Evolutionary conservation across 2,329 filamentous ascomycete species (phyloP).

Genomic region (Botrytis paeoniae): DNA sequence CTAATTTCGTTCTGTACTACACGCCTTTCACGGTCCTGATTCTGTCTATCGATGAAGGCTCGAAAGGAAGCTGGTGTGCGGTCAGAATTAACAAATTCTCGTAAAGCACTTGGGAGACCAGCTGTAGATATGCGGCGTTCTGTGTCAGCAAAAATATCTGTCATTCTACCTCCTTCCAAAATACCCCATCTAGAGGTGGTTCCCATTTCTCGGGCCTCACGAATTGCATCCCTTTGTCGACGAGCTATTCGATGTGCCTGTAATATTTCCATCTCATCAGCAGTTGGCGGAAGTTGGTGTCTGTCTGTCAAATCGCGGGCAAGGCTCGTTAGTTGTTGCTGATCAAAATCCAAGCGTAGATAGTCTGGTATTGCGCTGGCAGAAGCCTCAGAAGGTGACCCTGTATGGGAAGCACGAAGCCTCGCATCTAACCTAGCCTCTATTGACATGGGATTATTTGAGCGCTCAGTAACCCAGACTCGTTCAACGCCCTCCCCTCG

Average conservation of each 20-base stretch:
- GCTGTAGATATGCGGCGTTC: slow-evolving; percentile 30
- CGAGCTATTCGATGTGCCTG: slow-evolving; percentile 55
- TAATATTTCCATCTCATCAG: slow-evolving; percentile 55
- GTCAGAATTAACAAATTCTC: slow-evolving; percentile 37
- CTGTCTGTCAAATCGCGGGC: slow-evolving; percentile 40
- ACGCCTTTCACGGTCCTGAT: slow-evolving; percentile 36
- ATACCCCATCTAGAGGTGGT: slow-evolving; percentile 24
- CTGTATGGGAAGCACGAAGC: slow-evolving; percentile 30
- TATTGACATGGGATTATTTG: slow-evolving; percentile 25
- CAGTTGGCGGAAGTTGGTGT: slow-evolving; percentile 50
- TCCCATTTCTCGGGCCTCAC: slow-evolving; percentile 28
- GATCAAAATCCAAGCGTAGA: slow-evolving; percentile 31
- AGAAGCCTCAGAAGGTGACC: slow-evolving; percentile 27
- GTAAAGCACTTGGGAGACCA: slow-evolving; percentile 32
- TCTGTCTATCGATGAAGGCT: slow-evolving; percentile 39
- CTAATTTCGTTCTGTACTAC: slow-evolving; percentile 30
- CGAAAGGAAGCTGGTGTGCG: slow-evolving; percentile 35
- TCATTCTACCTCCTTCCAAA: slow-evolving; percentile 25
- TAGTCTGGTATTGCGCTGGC: slow-evolving; percentile 35
- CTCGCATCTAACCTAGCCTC: slow-evolving; percentile 35
- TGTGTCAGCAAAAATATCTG: slow-evolving; percentile 20
- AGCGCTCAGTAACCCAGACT: slow-evolving; percentile 30
- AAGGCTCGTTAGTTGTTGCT: slow-evolving; percentile 32
- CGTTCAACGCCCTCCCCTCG: slow-evolving; percentile 49
- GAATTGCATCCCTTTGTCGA: slow-evolving; percentile 40